phyloP scores from a whole-genome alignment of 371 early-diverging fungal genomes.

The Mycotypha africana region DNA sequence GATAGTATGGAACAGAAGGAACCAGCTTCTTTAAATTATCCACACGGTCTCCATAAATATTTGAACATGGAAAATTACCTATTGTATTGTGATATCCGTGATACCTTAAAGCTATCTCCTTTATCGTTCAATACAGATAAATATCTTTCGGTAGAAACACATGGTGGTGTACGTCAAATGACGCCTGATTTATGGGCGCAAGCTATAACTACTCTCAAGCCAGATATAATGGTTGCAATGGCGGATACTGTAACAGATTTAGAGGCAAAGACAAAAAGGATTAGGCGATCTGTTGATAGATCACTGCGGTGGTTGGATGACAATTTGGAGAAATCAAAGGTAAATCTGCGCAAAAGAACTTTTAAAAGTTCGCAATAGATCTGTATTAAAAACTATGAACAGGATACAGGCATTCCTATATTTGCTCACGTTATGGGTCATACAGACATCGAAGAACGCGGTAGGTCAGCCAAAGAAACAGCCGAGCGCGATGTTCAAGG shows the following conservation, averaged over 20 bases:
- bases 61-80: constrained; percentile 40
- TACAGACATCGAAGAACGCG: constrained; percentile 48
- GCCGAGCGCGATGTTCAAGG: constrained; percentile 52
- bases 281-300: constrained; percentile 61
- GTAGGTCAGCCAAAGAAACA: constrained; percentile 50
- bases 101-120: constrained; percentile 45
- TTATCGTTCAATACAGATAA: constrained; percentile 56
- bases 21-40: constrained; percentile 44
- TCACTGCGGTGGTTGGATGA: constrained; percentile 57
- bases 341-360: constrained; percentile 2
- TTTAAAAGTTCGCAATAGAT: not conserved
- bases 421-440: constrained; percentile 58
- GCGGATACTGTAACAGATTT: constrained; percentile 42
- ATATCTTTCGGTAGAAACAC: constrained; percentile 59
- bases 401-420: constrained; percentile 31
- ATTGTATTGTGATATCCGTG: constrained; percentile 62
- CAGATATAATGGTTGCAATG: constrained; percentile 48
- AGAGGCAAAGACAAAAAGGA: constrained; percentile 52
- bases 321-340: constrained; percentile 25
- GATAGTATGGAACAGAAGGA: constrained; percentile 42
- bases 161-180: constrained; percentile 60
- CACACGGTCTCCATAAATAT: constrained; percentile 51
- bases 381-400: not conserved
- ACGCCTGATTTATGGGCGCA: constrained; percentile 49
- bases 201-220: constrained; percentile 43